Base-by-base conservation (phyloP, 257 asterid genomes). In the Solanum medicagineum region DNA sequence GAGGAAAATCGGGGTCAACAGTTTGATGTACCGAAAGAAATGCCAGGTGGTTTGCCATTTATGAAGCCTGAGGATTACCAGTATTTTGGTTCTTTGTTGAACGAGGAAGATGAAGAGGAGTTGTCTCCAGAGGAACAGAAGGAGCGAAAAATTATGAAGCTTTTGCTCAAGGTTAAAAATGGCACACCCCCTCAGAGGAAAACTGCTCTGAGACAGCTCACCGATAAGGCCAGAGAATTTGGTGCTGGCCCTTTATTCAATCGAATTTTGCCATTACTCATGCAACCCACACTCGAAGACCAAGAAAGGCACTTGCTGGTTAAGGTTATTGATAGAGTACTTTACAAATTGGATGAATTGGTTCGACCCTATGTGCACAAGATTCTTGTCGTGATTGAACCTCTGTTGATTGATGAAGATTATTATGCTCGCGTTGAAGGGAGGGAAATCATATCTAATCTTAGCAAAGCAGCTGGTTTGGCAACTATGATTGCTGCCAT, bases 401-500 rank as follows among this genome's bases (percentile, higher is more conserved):
- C 98, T 73, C 87, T 95, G 85, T 88, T 95, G 90, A 95, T 95
- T 84, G 98, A 95, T 87, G 98, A 95, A 88, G 98, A 95, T 88
- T 95, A 95, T 90, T 95, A 95, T 90, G 98, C 98, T 57, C 98
- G 98, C 86, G 98, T 95, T 4, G 98, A 95, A 88, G 98, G 98
- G 63, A 91, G 98, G 90, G 98, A 95, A 87, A 95, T 95, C 86
- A 95, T 95, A 88, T 95, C 98, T n/a, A 95, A 95, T 89, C 95
- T 95, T 81, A 95, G 98, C 87, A 95, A 95, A 92, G 98, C 98
- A 16, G 98, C 98, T 81, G 98, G 98, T 40, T 89, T 95, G 92
- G 98, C 98, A 29, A 93, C 98, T 89, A 95, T 95, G 98, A 95
- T 95, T 91, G 98, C 98, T 86, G 98, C 98, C 24, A 95, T 95